These are phyloP conservation scores for Pontederia paniculata DNA, from an alignment of 176 grass and related monocot species.

Conservation along the genomic window DNA sequence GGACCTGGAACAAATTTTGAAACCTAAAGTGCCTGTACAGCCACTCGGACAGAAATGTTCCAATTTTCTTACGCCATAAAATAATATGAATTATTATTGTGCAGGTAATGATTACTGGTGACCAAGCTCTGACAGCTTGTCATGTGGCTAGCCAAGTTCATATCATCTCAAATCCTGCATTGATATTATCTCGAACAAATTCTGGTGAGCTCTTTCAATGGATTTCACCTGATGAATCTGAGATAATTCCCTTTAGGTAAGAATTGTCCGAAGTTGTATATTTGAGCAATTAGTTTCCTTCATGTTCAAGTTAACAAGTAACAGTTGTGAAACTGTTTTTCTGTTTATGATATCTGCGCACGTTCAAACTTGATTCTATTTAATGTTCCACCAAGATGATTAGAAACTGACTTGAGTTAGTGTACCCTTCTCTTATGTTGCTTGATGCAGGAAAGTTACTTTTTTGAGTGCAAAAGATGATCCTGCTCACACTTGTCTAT, in stretches of 20 bases:
- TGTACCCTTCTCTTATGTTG: too few relatives aligned
- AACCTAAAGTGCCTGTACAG: too few relatives aligned
- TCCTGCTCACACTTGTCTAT: too few relatives aligned
- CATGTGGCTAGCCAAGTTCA: constrained; percentile 94
- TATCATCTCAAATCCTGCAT: constrained; percentile 63
- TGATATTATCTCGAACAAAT: constrained; percentile 59
- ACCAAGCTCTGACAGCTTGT: constrained; percentile 94
- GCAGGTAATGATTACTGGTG: constrained; percentile 98
- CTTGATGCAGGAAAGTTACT: too few relatives aligned
- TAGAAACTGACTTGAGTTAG: too few relatives aligned
- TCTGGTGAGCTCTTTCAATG: constrained; percentile 52
- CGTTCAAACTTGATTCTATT: not conserved
- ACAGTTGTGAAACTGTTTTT: too few relatives aligned
- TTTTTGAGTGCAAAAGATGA: too few relatives aligned
- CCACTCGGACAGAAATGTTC: too few relatives aligned
- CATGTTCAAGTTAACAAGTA: too few relatives aligned
- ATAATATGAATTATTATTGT: constrained; percentile 15
- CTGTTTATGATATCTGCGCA: too few relatives aligned
- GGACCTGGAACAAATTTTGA: too few relatives aligned
- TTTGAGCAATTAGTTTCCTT: not conserved
- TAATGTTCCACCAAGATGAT: not conserved
- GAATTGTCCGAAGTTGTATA: not conserved
- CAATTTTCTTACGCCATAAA: too few relatives aligned
- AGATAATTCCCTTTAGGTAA: constrained; percentile 75
- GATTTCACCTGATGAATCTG: constrained; percentile 91